phyloP scores from a whole-genome alignment of 225 moss, liverwort and hornwort genomes.

The Polytrichum commune region DNA sequence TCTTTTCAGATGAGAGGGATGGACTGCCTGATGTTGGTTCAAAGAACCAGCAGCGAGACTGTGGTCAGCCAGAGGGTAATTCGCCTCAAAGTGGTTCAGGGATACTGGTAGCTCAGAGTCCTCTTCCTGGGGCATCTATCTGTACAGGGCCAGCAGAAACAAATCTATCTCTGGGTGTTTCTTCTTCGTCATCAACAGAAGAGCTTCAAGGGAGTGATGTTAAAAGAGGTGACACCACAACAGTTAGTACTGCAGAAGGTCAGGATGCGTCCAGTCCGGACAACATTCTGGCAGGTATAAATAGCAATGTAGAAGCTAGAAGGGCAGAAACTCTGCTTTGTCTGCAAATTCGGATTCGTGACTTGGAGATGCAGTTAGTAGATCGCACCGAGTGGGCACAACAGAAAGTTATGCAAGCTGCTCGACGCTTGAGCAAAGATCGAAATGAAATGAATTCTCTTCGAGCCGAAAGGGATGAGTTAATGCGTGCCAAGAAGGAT shows the following conservation, averaged over 20 bases:
- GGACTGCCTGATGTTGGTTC: background rate
- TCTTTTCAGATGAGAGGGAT: conserved; percentile 3
- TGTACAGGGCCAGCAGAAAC: conserved; percentile 8
- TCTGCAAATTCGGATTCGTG: conserved; percentile 29
- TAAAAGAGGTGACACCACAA: conserved; percentile 10
- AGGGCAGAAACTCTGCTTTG: conserved; percentile 17
- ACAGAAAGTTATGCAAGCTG: conserved; percentile 68
- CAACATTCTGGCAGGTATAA: conserved; percentile 10
- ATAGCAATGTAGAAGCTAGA: conserved; percentile 18
- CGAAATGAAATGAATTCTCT: conserved; percentile 55
- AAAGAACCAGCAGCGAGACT: too few relatives aligned
- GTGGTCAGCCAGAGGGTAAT: too few relatives aligned
- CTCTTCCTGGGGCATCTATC: conserved; percentile 2
- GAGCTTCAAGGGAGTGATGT: conserved; percentile 12
- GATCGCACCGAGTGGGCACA: conserved; percentile 45
- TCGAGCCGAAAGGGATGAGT: conserved; percentile 61
- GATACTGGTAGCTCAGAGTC: background rate
- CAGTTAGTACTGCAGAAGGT: conserved; percentile 10
- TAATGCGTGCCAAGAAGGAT: conserved; percentile 59
- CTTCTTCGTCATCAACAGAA: conserved; percentile 3
- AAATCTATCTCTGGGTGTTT: conserved; percentile 21
- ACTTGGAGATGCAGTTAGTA: conserved; percentile 52
- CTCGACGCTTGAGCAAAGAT: conserved; percentile 52
- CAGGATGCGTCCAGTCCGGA: conserved; percentile 10
- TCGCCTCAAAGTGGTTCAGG: conserved; percentile 7